Base-by-base conservation (phyloP, 83 land plant genomes). In the Thuja plicata region DNA sequence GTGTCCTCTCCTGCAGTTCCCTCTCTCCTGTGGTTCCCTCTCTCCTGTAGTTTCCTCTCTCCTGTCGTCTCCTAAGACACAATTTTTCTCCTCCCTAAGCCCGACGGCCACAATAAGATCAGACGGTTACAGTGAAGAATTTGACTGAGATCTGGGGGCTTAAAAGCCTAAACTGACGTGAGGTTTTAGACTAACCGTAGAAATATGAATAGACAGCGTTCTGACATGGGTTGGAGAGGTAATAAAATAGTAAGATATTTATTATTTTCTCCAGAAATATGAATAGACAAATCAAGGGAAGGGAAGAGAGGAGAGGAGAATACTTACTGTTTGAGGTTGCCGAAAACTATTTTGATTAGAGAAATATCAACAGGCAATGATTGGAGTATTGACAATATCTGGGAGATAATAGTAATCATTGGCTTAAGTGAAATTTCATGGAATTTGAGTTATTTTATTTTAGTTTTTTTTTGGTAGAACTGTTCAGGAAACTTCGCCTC, bases 281-380 rank as follows among this genome's bases (percentile, higher is more conserved):
- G 41, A 77, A 77, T 77, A 77, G 41, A 77, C 80, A 77, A 77
- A 15, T 11, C 5, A 30, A 34, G 41, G 0, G 40, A 15, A 32
- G 37, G 3, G 43, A 21, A 16, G 45, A 3, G 45, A 43, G 3
- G 40, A 0, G 40, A 43, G 45, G 45, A 43, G 45, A 43, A 3
- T 43, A 43, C 45, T 43, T 21, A 78, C 41, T 16, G 43, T 78
- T 78, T 34, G 45, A 38, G 32, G 73, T 27, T 62, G 73, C 73
- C 30, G 3, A 66, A 66, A 27, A 5, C 8, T 27, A 27, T 66
- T 66, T 79, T 79, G 27, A 79, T 79, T 40, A 79, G n/a, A 79
- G 83, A 79, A 79, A 79, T 79, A 79, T 40, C 17, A 40, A 79
- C 27, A 41, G 83, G 19, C 83, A 79, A 79, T 79, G 46, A 79